Evolutionary conservation across 148 eudicot genomes (phyloP), one percentile per base, ranked within the genome.

Genomic region (Bassia scoparia): DNA sequence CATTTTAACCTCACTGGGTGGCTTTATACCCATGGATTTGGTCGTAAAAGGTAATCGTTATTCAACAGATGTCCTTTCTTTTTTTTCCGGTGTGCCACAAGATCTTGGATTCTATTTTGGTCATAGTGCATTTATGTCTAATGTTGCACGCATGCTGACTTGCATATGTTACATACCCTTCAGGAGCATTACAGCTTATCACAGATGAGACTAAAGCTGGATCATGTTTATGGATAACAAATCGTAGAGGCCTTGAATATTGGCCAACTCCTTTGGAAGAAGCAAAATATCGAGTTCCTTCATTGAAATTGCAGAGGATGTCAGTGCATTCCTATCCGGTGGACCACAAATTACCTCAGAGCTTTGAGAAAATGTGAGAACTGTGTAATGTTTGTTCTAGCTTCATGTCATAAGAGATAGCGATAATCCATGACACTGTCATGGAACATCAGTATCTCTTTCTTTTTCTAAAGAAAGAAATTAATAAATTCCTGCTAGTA

Each of bases 261-360:
- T 91, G 97, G 98, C 97, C 97, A 66, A 86, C 93, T 77, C 96
- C 98, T 27, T 71, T 41, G 49, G 98, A 95, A 86, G 87, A 91
- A 89, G 90, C 90, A 68, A 91, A 91, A 81, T 95, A 88, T 65
- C 84, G 84, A 74, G 37, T 94, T 38, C 83, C 78, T 72, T 74
- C 84, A 33, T 81, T 83, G 69, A 84, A 77, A 71, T 67, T 72
- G 52, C 81, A 76, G 70, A 83, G 71, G 76, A 78, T 53, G 70
- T 80, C 85, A 73, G 73, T 78, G 48, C 74, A 34, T 46, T 67
- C 61, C 49, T 71, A 80, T 23, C 83, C 82, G 5, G 52, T 71
- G 67, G 72, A 85, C 73, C 44, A 86, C 78, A 85, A 84, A 60
- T 81, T 89, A 76, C 98, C 98, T 54, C 84, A 78, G 78, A 89